Percentiles rank a stretch among this genome's conserved stretches.
Evolutionary conservation across 208 protist species (phyloP).

Genomic region (Trypanosomatidae sp.): DNA sequence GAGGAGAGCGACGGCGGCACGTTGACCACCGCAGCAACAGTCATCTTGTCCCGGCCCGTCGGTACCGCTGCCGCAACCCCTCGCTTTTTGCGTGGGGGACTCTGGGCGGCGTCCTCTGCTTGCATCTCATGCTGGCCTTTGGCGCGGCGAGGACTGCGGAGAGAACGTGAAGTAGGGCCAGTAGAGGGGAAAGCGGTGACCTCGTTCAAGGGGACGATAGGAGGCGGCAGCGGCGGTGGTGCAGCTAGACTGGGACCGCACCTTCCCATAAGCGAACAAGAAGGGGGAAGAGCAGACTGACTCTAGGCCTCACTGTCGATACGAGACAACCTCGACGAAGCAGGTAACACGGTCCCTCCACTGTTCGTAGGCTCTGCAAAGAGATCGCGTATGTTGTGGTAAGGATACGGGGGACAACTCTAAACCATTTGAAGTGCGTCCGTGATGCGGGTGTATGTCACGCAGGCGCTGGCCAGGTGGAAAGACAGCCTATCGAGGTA

Average conservation of each 20-base stretch:
- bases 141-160: background rate
- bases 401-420: background rate
- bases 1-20: conserved; percentile 5
- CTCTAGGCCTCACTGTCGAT: background rate
- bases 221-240: background rate
- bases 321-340: background rate
- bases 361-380: background rate
- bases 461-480: background rate
- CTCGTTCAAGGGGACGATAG: background rate
- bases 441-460: background rate
- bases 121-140: background rate
- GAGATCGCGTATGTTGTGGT: background rate
- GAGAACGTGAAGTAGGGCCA: background rate
- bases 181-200: background rate
- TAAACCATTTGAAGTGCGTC: background rate
- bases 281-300: background rate
- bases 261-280: background rate
- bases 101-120: background rate
- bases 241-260: conserved; percentile 1
- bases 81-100: conserved; percentile 13
- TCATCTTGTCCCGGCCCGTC: conserved; percentile 1
- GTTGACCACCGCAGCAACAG: background rate
- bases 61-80: background rate
- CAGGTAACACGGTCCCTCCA: background rate
- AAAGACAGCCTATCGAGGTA: background rate